Conservation (phyloP, 768 basidiomycete species). For the Tulasnella sp. region DNA sequence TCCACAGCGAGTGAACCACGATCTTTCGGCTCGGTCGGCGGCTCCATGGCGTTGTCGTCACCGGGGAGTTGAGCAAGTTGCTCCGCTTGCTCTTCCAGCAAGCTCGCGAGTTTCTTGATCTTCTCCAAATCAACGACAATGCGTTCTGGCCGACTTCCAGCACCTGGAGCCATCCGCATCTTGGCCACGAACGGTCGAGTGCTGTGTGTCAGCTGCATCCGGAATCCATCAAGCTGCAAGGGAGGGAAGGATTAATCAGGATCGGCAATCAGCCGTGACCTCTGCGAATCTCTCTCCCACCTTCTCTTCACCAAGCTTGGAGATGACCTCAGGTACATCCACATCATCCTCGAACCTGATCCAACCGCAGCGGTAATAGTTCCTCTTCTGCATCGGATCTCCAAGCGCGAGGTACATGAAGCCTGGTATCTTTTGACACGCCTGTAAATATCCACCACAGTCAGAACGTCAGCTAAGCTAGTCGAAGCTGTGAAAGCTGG, state of each 20-base stretch:
- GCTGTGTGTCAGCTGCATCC: slow-evolving; percentile 83
- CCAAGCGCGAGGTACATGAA: slow-evolving; percentile 86
- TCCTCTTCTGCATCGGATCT: slow-evolving; percentile 88
- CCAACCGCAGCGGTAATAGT: slow-evolving; percentile 95
- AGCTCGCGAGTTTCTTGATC: slow-evolving; percentile 63
- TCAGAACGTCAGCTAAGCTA: not conserved
- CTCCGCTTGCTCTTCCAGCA: slow-evolving; percentile 68
- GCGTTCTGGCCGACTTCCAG: slow-evolving; percentile 74
- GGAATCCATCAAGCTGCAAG: slow-evolving; percentile 85
- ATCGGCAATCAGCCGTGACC: not conserved
- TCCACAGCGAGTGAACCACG: slow-evolving; percentile 77
- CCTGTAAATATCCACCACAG: slow-evolving; percentile 46
- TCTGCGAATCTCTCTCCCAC: slow-evolving; percentile 43
- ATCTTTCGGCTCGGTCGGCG: slow-evolving; percentile 50
- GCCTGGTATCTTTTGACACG: slow-evolving; percentile 70
- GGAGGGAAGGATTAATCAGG: not conserved
- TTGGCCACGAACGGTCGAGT: slow-evolving; percentile 72
- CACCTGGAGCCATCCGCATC: slow-evolving; percentile 75
- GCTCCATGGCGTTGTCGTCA: slow-evolving; percentile 47
- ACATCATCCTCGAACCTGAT: slow-evolving; percentile 79
- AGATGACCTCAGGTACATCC: slow-evolving; percentile 70
- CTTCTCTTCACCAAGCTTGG: slow-evolving; percentile 79
- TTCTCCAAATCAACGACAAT: slow-evolving; percentile 77
- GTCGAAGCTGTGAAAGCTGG: not conserved
- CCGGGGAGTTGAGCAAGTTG: slow-evolving; percentile 38